Evolutionary conservation across 2,329 filamentous ascomycete genomes (phyloP).

Genomic region (Venturia oleaginea): DNA sequence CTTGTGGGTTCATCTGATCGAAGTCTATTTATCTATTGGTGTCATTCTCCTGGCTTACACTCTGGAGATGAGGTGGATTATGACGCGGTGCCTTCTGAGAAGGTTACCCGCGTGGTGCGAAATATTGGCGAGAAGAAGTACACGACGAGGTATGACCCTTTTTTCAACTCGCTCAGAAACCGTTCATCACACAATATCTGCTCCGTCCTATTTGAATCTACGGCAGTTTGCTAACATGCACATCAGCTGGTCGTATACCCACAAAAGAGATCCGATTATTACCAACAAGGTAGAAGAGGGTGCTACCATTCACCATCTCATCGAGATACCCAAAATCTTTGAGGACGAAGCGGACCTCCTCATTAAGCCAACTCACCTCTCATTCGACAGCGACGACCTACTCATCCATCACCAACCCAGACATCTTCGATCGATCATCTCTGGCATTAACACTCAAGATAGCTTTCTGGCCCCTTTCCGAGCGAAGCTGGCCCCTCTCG

Average conservation of each 20-base stretch:
- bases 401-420: constrained; percentile 3
- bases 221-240: not conserved
- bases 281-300: not conserved
- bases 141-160: not conserved
- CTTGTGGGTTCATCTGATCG: not conserved
- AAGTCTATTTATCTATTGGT: constrained; percentile 5
- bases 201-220: not conserved
- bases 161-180: not conserved
- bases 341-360: constrained; percentile 4
- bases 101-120: constrained; percentile 5
- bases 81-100: constrained; percentile 4
- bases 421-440: not conserved
- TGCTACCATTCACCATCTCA: not conserved
- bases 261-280: constrained; percentile 4
- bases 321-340: constrained; percentile 4
- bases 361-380: constrained; percentile 5
- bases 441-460: not conserved
- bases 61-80: not conserved
- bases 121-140: not conserved
- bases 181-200: not conserved
- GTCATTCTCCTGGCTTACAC: not conserved
- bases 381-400: not conserved
- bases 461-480: not conserved
- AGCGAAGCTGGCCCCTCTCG: not conserved
- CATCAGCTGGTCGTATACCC: not conserved